Evolutionary conservation across 2,329 filamentous ascomycete genomes (phyloP), one percentile per base, ranked within the genome.

Genomic region (Sporothrix mexicana): DNA sequence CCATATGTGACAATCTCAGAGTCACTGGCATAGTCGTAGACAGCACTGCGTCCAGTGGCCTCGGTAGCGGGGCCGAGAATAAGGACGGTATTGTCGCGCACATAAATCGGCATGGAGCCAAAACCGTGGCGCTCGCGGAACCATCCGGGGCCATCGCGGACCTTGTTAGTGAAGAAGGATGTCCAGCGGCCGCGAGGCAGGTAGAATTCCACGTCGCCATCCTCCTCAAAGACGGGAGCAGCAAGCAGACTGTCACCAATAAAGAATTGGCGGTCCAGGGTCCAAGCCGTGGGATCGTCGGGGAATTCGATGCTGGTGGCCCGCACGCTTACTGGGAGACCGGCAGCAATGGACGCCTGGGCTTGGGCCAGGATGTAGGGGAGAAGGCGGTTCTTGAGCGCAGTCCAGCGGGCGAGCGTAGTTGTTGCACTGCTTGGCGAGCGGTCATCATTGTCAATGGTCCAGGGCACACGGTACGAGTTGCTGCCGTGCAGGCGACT

Each of bases 381-480:
- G 6, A 47, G 62, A 2, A 66, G 43, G 12, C 62, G 62, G 20
- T 25, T 49, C 43, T 66, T 66, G 3, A 66, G 20, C 7, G 62
- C 62, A 13, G 62, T 49, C 62, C 62, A 66, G 43, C 43, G 62
- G 7, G 62, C 62, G 17, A 66, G 62, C 7, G 62, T 66, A 13
- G 20, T 49, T 12, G 62, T 47, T 45, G 43, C 41, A 23, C 62
- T 30, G 5, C 88, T 78, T 71, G 87, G 84, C 71, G 85, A 80
- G 76, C 84, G 78, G 81, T 90, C 90, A 67, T 92, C 89, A 73
- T 87, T 81, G 76, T 92, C 91, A 74, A 93, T 89, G 59, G 88
- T 86, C 91, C 91, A 93, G 2, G 91, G 91, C n/a, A 93, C 91
- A 20, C 91, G 89, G 81, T 92, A 93, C 3, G 88, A 91, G 74